These are phyloP conservation scores for Yamadazyma laniorum DNA, from an alignment of 805 yeast species.

Conservation along the genomic window DNA sequence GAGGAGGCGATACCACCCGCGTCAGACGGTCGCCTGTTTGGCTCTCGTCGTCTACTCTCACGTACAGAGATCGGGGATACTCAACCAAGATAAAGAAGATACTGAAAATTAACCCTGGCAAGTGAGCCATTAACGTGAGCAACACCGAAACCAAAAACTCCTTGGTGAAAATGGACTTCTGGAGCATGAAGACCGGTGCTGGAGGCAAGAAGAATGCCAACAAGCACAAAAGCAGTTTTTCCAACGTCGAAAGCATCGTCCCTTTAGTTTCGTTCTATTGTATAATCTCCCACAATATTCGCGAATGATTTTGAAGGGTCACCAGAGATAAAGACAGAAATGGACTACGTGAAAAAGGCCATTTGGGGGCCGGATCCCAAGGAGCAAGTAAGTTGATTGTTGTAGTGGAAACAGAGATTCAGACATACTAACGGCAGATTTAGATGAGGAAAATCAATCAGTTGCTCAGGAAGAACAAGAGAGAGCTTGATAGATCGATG, in stretches of 20 bases:
- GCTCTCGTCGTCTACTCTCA: conserved; percentile 22
- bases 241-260: conserved; percentile 15
- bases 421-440: conserved; percentile 21
- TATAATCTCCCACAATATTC: too few relatives aligned
- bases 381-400: conserved; percentile 70
- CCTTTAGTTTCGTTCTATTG: too few relatives aligned
- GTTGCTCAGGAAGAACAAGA: conserved; percentile 75
- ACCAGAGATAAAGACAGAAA: too few relatives aligned
- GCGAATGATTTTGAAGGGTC: too few relatives aligned
- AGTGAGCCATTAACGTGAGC: conserved; percentile 31
- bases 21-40: background rate
- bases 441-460: conserved; percentile 72
- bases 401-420: too few relatives aligned
- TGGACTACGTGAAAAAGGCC: conserved; percentile 84
- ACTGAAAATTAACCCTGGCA: conserved; percentile 34
- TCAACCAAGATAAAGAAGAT: conserved; percentile 26
- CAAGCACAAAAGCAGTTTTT: conserved; percentile 24
- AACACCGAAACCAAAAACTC: conserved; percentile 32
- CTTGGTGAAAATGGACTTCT: conserved; percentile 30
- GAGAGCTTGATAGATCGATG: conserved; percentile 81
- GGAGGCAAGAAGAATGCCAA: conserved; percentile 39
- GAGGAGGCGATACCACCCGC: background rate
- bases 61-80: conserved; percentile 16
- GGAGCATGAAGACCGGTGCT: conserved; percentile 33
- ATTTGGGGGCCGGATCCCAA: conserved; percentile 97